Evolutionary conservation across 2,329 filamentous ascomycete genomes (phyloP), one percentile per base, ranked within the genome.

Genomic region (Penicillium sclerotiorum): DNA sequence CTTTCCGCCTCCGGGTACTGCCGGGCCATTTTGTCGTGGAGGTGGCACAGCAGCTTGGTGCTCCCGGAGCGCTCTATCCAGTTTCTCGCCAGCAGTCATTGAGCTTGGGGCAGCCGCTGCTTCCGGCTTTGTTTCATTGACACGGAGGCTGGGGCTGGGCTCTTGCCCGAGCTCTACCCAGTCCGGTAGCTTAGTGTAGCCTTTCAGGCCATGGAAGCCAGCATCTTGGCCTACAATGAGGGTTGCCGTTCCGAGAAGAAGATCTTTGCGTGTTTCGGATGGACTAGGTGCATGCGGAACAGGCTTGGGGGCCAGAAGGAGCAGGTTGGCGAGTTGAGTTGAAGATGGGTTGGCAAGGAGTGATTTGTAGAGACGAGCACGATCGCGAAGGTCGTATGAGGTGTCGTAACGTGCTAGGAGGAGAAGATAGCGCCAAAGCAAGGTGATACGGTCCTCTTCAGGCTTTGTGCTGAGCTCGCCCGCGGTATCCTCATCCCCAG

Each of bases 381-480:
- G 88, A 67, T 97, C 94, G 56, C 94, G 90, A 3, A 99, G 83
- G 65, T 97, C 92, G 71, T 95, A 99, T 1, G 92, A 96, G 0
- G 87, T 90, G 63, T 97, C 94, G 70, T 97, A 99, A 53, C 94
- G 85, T 25, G 89, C 89, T 1, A 99, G 82, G 1, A 93, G 81
- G 22, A 95, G 79, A 18, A 89, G 83, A 62, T 99, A 95, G 23
- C 87, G 83, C 86, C 91, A 99, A 1, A 99, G 77, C 2, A 85
- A 79, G 23, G 84, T 82, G 45, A 95, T 86, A 0, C 88, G 83
- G 60, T 96, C 77, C 30, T 73, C 67, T 47, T 59, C 50, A 30
- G 60, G 54, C 20, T 57, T 64, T 39, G 69, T 61, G 38, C 57
- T 63, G 6, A 40, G 40, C 27, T 70, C 72, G 7, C 65, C 61